phyloP scores from a whole-genome alignment of 148 eudicot genomes.

The Nepenthes gracilis region DNA sequence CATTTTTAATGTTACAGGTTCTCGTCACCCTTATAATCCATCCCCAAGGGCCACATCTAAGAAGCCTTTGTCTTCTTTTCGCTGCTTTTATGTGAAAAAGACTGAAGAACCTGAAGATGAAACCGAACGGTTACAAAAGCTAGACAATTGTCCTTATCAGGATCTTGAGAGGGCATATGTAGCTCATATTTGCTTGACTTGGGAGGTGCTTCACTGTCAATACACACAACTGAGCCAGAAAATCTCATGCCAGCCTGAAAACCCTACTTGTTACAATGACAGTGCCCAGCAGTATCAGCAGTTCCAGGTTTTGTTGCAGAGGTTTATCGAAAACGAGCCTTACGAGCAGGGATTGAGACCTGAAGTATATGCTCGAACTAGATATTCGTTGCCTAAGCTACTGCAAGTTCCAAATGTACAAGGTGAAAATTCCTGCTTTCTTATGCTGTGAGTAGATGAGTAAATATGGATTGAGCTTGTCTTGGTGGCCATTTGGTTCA shows the following conservation, averaged over 20 bases:
- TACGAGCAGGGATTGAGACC: constrained; percentile 68
- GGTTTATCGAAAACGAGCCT: constrained; percentile 92
- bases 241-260: constrained; percentile 65
- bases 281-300: constrained; percentile 94
- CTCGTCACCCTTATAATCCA: constrained; percentile 40
- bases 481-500: no score
- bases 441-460: neutral
- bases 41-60: constrained; percentile 68
- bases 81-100: constrained; percentile 83
- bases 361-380: constrained; percentile 67
- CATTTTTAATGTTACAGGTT: constrained; percentile 27
- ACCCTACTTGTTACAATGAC: constrained; percentile 52
- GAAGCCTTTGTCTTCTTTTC: constrained; percentile 67
- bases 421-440: constrained; percentile 27
- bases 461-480: no score
- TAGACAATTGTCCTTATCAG: constrained; percentile 34
- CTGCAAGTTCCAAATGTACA: constrained; percentile 80
- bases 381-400: constrained; percentile 60
- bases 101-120: constrained; percentile 59
- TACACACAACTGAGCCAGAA: constrained; percentile 74
- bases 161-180: constrained; percentile 84
- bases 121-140: constrained; percentile 65
- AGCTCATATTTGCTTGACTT: constrained; percentile 13
- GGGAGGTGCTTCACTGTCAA: constrained; percentile 97
- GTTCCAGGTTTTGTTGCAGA: constrained; percentile 81